Base-by-base conservation (phyloP, 306 rosid genomes). In the Rosa lucieae region DNA sequence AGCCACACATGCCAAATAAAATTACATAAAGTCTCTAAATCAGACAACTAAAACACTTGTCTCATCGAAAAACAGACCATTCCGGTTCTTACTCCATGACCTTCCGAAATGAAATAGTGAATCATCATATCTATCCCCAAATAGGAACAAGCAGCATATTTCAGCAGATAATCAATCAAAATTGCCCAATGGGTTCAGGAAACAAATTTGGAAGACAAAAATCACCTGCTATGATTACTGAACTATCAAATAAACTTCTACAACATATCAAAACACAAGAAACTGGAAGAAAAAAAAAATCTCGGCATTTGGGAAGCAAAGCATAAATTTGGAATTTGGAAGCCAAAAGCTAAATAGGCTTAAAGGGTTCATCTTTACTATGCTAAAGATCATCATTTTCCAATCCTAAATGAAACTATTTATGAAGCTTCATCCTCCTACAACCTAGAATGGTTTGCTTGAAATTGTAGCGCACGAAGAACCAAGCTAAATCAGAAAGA, bases 401-500 rank as follows among this genome's bases (percentile, higher is more conserved):
- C 78, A 75, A 4, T 13, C n/a, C 20, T 17, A 18, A 75, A 42
- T 35, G 26, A 58, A 55, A 42, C 15, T 32, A 23, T 56, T 6
- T 23, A 21, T 5, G 43, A 59, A 23, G 17, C 23, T n/a, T 8
- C 42, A 56, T 52, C 26, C 43, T 2, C 13, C 61, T 11, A 49
- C 23, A 7, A 48, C 37, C 74, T 70, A 14, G 35, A 51, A 29
- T 47, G 59, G 21, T 71, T 70, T 0, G 46, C 46, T 43, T 43
- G 10, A 43, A 32, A 32, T 32, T 43, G 8, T 8, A 43, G 46
- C 61, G 61, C 23, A 20, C 61, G 26, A 53, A 56, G 62, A 56
- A n/a, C 62, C 29, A 56, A 43, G 67, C 67, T 56, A 56, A 74
- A 74, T n/a, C 67, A 13, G 59, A 74, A 23, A 56, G 10, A 55